Evolutionary conservation across 2,329 filamentous ascomycete species (phyloP).

Genomic region (Arthrobotrys conoides): DNA sequence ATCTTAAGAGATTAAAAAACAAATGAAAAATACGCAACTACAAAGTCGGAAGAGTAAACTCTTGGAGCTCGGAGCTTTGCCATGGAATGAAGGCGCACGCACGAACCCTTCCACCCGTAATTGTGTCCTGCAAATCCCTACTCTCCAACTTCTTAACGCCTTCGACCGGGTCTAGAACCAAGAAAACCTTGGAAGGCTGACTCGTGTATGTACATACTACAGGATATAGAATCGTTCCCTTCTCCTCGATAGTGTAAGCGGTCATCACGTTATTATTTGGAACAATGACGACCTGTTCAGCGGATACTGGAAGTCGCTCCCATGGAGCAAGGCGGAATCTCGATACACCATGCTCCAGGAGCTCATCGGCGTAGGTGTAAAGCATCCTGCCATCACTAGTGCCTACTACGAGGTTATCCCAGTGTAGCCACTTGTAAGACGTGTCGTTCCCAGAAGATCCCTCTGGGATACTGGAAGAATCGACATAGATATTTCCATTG

Average conservation of each 20-base stretch:
- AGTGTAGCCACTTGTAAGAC: conserved; percentile 46
- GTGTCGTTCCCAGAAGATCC: conserved; percentile 38
- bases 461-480: conserved; percentile 27
- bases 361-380: conserved; percentile 46
- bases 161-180: conserved; percentile 35
- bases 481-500: conserved; percentile 56
- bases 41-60: conserved; percentile 1
- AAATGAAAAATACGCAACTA: not conserved
- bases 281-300: conserved; percentile 38
- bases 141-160: conserved; percentile 39
- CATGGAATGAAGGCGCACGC: conserved; percentile 51
- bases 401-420: conserved; percentile 49
- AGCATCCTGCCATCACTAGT: conserved; percentile 41
- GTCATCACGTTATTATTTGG: conserved; percentile 43
- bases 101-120: conserved; percentile 45
- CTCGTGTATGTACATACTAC: conserved; percentile 42
- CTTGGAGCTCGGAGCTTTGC: conserved; percentile 10
- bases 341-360: conserved; percentile 33
- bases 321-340: conserved; percentile 42
- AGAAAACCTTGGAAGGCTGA: conserved; percentile 52
- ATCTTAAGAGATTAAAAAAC: not conserved
- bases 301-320: conserved; percentile 40
- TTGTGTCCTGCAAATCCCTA: conserved; percentile 26
- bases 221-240: conserved; percentile 35
- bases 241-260: conserved; percentile 27